phyloP scores from a whole-genome alignment of 1,284 basidiomycete genomes.

The Marasmius fiardii region DNA sequence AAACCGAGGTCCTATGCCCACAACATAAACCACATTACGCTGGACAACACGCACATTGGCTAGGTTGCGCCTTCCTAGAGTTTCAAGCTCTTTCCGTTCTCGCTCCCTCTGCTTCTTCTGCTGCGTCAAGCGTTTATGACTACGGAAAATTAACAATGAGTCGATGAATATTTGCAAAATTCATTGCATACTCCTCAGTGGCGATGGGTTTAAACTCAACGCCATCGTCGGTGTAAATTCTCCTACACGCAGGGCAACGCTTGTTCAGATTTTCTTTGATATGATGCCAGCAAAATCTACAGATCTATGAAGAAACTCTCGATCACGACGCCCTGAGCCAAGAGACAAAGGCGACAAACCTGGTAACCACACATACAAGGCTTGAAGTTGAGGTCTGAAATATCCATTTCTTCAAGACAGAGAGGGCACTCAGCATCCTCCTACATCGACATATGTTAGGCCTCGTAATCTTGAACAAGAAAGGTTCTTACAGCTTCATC shows the following conservation, averaged over 20 bases:
- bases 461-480: slow-evolving; percentile 10
- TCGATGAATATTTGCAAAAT: slow-evolving; percentile 7
- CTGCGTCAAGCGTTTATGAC: slow-evolving; percentile 92
- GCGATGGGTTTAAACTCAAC: slow-evolving; percentile 97
- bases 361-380: slow-evolving; percentile 99
- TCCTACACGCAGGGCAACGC: slow-evolving; percentile 94
- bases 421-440: slow-evolving; percentile 98
- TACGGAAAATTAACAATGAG: slow-evolving; percentile 27
- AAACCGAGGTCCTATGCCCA: slow-evolving; percentile 86
- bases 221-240: slow-evolving; percentile 89
- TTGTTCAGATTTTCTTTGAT: slow-evolving; percentile 96
- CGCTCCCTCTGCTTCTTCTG: slow-evolving; percentile 96
- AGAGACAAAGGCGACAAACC: slow-evolving; percentile 41
- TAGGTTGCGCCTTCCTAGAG: slow-evolving; percentile 82
- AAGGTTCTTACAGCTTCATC: slow-evolving; percentile 69
- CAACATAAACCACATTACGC: slow-evolving; percentile 94
- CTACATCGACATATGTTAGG: slow-evolving; percentile 38
- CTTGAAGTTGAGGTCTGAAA: slow-evolving; percentile 99
- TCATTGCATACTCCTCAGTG: slow-evolving; percentile 82
- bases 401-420: slow-evolving; percentile 98
- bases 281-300: slow-evolving; percentile 99
- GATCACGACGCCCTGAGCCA: slow-evolving; percentile 9
- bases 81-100: slow-evolving; percentile 93
- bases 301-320: slow-evolving; percentile 63
- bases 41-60: slow-evolving; percentile 96